Conservation (phyloP, 2,329 filamentous ascomycete species). For the Penicillium sp. region DNA sequence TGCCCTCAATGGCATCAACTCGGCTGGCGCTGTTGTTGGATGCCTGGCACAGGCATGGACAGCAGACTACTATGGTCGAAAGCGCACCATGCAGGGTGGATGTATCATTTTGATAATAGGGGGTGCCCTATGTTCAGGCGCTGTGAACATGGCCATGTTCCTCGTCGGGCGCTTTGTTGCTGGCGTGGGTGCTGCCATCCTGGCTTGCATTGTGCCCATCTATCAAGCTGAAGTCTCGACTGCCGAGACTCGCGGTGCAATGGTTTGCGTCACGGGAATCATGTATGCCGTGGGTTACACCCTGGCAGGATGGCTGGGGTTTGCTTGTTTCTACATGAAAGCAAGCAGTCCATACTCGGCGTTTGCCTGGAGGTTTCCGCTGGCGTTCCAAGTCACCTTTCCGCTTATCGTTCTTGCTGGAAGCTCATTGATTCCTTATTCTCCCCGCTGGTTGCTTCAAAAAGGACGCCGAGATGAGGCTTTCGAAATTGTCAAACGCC, state of each 20-base stretch:
- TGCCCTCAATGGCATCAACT: slow-evolving; percentile 50
- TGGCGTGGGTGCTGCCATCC: slow-evolving; percentile 40
- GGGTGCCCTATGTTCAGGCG: slow-evolving; percentile 42
- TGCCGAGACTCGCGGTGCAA: slow-evolving; percentile 41
- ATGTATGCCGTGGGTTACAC: slow-evolving; percentile 47
- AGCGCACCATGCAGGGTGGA: slow-evolving; percentile 26
- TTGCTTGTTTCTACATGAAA: slow-evolving; percentile 42
- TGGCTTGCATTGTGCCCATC: slow-evolving; percentile 28
- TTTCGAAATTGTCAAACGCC: slow-evolving; percentile 40
- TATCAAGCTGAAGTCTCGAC: slow-evolving; percentile 45
- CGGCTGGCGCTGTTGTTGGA: slow-evolving; percentile 45
- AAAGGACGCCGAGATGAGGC: slow-evolving; percentile 46
- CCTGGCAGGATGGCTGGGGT: slow-evolving; percentile 45
- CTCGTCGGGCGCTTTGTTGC: slow-evolving; percentile 41
- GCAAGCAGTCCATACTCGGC: slow-evolving; percentile 31
- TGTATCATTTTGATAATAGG: slow-evolving; percentile 42
- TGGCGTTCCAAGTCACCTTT: slow-evolving; percentile 47
- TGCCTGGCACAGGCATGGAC: slow-evolving; percentile 42
- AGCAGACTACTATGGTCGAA: slow-evolving; percentile 41
- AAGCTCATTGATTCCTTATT: slow-evolving; percentile 43
- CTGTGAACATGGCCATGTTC: slow-evolving; percentile 44
- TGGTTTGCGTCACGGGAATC: slow-evolving; percentile 45
- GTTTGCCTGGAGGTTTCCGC: slow-evolving; percentile 50
- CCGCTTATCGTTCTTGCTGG: slow-evolving; percentile 44
- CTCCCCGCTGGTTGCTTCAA: slow-evolving; percentile 48